phyloP scores from a whole-genome alignment of 148 eudicot genomes.

The Diospyros kaki region DNA sequence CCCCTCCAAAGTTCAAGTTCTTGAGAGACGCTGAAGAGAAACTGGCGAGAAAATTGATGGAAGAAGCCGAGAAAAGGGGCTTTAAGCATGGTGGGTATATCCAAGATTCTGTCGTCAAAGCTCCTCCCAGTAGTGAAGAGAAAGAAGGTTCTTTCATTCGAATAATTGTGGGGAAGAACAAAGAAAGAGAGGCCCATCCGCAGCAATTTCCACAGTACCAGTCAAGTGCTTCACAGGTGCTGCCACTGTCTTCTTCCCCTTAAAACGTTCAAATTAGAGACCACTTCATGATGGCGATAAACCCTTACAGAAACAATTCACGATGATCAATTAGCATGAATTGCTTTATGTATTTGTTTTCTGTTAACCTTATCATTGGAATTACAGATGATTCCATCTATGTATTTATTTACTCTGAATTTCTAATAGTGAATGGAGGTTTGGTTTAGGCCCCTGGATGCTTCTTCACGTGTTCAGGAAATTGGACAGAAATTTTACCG shows the following conservation, averaged over 20 bases:
- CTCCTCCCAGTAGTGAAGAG: constrained; percentile 20
- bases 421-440: constrained; percentile 9
- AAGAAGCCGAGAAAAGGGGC: constrained; percentile 58
- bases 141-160: constrained; percentile 30
- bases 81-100: constrained; percentile 6
- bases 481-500: too few relatives aligned
- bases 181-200: constrained; percentile 14
- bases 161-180: constrained; percentile 28
- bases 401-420: not conserved
- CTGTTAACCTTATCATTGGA: not conserved
- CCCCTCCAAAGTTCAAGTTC: constrained; percentile 88
- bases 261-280: constrained; percentile 14
- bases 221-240: constrained; percentile 43
- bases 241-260: constrained; percentile 59
- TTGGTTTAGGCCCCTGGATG: not conserved
- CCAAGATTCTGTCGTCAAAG: constrained; percentile 14
- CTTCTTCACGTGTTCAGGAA: too few relatives aligned
- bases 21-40: constrained; percentile 96
- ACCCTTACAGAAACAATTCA: constrained; percentile 10
- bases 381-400: constrained; percentile 3
- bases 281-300: constrained; percentile 13
- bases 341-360: not conserved
- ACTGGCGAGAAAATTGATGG: constrained; percentile 47
- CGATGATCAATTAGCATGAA: not conserved
- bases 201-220: not conserved